Percentiles rank a stretch among this genome's conserved stretches.
These are phyloP conservation scores for Debaryomycetaceae sp. DNA, from an alignment of 1,139 yeast species.

Conservation along the genomic window DNA sequence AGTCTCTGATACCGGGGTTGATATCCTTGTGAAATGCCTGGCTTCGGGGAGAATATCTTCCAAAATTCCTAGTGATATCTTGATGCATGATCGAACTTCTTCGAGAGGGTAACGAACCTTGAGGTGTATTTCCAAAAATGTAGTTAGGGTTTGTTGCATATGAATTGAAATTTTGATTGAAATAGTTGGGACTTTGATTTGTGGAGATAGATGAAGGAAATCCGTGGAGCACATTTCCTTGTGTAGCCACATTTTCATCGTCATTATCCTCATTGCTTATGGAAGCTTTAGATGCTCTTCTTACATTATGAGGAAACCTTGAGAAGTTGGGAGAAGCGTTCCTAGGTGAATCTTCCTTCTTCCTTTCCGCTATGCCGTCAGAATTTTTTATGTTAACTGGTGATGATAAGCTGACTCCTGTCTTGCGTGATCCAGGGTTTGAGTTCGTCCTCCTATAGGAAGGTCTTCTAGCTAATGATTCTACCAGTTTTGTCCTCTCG, in stretches of 20 bases:
- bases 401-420: neutral
- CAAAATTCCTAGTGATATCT: neutral
- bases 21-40: neutral
- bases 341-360: neutral
- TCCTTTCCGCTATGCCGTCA: neutral
- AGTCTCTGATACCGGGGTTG: neutral
- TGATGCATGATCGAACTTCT: constrained; percentile 16
- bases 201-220: constrained; percentile 12
- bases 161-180: constrained; percentile 9
- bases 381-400: neutral
- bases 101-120: constrained; percentile 20
- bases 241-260: constrained; percentile 37
- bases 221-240: constrained; percentile 20
- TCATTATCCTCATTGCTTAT: constrained; percentile 24
- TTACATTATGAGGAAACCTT: neutral
- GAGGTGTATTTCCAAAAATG: constrained; percentile 3
- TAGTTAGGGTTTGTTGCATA: constrained; percentile 2
- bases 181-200: constrained; percentile 11
- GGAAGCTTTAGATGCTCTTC: neutral
- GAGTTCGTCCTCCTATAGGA: neutral
- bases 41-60: neutral
- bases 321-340: neutral
- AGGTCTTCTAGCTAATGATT: neutral
- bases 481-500: neutral
- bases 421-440: neutral